phyloP scores from a whole-genome alignment of 345 rosid genomes.

The Brassica cretica region DNA sequence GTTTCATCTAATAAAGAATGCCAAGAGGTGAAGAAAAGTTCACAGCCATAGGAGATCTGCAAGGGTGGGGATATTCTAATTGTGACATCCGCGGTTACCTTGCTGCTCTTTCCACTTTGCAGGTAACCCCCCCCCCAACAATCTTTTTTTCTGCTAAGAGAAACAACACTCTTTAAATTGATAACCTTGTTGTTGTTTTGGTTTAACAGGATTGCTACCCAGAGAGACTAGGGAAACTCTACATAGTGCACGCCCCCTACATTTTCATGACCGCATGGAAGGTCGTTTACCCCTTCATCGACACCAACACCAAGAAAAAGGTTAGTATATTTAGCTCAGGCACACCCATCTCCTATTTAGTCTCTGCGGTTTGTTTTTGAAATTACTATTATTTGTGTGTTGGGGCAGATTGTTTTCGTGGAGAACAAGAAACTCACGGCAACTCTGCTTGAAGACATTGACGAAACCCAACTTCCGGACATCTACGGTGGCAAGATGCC shows the following conservation, averaged over 20 bases:
- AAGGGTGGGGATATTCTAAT: conserved; percentile 85
- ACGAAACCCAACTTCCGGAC: conserved; percentile 76
- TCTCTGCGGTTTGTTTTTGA: background rate
- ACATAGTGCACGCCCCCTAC: conserved; percentile 69
- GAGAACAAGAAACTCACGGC: conserved; percentile 66
- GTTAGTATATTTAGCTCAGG: conserved; percentile 33
- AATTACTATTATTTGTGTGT: background rate
- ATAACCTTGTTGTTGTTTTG: background rate
- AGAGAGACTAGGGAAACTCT: conserved; percentile 78
- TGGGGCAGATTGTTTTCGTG: conserved; percentile 69
- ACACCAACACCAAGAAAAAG: conserved; percentile 83
- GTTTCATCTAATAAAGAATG: conserved; percentile 47
- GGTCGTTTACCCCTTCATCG: conserved; percentile 75
- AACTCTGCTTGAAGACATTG: conserved; percentile 72
- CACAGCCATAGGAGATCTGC: conserved; percentile 63
- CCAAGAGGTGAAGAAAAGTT: conserved; percentile 80
- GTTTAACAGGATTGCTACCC: conserved; percentile 68
- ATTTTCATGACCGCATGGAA: conserved; percentile 93
- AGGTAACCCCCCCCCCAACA: conserved; percentile 43
- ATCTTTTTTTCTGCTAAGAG: background rate
- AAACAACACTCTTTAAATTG: background rate
- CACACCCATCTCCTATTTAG: background rate
- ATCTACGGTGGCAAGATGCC: conserved; percentile 74
- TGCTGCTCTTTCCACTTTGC: conserved; percentile 68
- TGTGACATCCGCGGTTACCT: conserved; percentile 77